Base-by-base conservation (phyloP, 179 eudicot species). In the Patellifolia procumbens region DNA sequence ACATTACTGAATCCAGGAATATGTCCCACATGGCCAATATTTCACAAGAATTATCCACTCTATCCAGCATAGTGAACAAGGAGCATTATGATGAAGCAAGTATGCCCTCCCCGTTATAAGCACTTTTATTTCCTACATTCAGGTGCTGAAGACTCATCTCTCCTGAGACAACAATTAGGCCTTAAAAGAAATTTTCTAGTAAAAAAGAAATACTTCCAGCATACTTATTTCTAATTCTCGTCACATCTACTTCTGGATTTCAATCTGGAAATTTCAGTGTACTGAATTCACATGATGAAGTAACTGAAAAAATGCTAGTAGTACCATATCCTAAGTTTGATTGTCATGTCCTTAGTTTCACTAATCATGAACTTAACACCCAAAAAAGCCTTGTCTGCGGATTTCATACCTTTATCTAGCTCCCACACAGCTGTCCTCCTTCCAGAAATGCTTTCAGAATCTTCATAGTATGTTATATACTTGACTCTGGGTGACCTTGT, bases 371-470 rank as follows among this genome's bases (percentile, higher is more conserved):
- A 73, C 28, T 43, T 15, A 28, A 20, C 43, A 51, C 28, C 51
- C 73, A 52, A 9, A 20, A 58, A 59, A 74, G 69, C 29, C 65
- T 42, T 46, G 56, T 76, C 66, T 37, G n/a, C 68, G 29, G 52
- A 81, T 56, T 45, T 60, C 74, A 70, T 91, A 92, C 98, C 88
- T 89, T 94, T 94, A 82, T 92, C 98, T 83, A 94, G 86, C 87
- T 94, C 98, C 98, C 98, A 94, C 45, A 94, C 95, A 49, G 97
- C 98, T 53, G 97, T 94, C 75, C 97, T 86, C 79, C 88, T 89
- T 58, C 92, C 98, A 42, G 95, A 91, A 74, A 91, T 91, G 84
- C 95, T 92, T 84, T 89, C 93, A 78, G 98, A 85, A 83, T 94
- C 98, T 86, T 94, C 97, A 66, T 89, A 94, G 81, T 88, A 94